Base-by-base conservation (phyloP, 1,139 yeast species). In the Wickerhamomyces sp. region DNA sequence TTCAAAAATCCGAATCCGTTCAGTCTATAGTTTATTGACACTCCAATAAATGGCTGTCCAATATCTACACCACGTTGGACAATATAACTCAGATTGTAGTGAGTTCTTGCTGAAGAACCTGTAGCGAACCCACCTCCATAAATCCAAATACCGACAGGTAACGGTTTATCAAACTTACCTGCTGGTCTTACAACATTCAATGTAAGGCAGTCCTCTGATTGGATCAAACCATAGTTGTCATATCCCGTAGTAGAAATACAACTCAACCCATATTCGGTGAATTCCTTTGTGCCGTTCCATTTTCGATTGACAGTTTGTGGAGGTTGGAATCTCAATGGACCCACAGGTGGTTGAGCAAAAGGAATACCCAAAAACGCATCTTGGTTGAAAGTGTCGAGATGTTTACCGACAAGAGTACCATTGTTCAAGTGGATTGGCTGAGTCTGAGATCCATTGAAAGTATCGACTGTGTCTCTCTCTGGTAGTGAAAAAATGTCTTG, bases 161-260 rank as follows among this genome's bases (percentile, higher is more conserved):
- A 37, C n/a, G n/a, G n/a, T 9, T 37, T 23, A 4, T 28, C 23
- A 28, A 35, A 86, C 52, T 79, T 79, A 2, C 85, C 88, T 21
- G 64, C 57, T 0, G 91, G 84, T 23, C 67, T 67, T 12, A 71
- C 66, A 28, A 84, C 86, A 89, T 93, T 84, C 39, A 70, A 59
- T 0, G 82, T 66, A 34, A 65, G 27, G 29, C 46, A 43, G 27
- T 43, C 43, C 28, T 43, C 45, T n/a, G 42, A 35, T 30, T 43
- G 38, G 16, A 33, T 28, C 27, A 37, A 14, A 11, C 27, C 28
- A 0, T 9, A 8, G 12, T 37, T 18, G 26, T 40, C 47, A 2
- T 33, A 17, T 4, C 40, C 42, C 4, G 20, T n/a, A 14, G 35
- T n/a, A 7, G 37, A 11, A 31, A 37, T 32, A 28, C 51, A 47